Evolutionary conservation across 495 filamentous ascomycete genomes (phyloP).

Genomic region (Penicillium coprophilum): DNA sequence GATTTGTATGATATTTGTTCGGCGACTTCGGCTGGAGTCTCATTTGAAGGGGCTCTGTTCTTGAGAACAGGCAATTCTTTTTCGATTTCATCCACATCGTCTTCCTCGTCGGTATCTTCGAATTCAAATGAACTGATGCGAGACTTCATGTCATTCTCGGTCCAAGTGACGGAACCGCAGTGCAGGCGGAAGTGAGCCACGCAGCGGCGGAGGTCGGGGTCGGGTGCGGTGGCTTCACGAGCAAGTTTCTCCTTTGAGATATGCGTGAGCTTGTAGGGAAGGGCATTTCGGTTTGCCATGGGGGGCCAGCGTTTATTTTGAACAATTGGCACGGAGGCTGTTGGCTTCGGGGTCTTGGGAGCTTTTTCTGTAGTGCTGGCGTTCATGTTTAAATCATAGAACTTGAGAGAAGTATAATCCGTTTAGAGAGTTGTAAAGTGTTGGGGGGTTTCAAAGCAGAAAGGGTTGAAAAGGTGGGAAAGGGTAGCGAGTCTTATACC

Average conservation of each 20-base stretch:
- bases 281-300: constrained; percentile 42
- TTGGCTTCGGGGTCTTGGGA: constrained; percentile 21
- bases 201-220: constrained; percentile 45
- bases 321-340: constrained; percentile 23
- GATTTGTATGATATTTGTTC: constrained; percentile 9
- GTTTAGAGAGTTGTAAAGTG: not conserved
- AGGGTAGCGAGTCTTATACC: constrained; percentile 19
- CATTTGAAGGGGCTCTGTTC: constrained; percentile 1
- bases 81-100: constrained; percentile 28
- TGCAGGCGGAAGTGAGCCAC: constrained; percentile 45
- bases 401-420: no score
- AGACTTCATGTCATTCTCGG: constrained; percentile 45
- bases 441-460: constrained; percentile 6
- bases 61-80: constrained; percentile 4
- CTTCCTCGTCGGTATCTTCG: constrained; percentile 39
- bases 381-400: constrained; percentile 21
- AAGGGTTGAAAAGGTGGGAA: not conserved
- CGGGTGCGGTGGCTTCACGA: constrained; percentile 42
- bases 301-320: constrained; percentile 44
- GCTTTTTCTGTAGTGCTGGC: constrained; percentile 14
- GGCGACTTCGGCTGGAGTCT: constrained; percentile 13
- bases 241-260: constrained; percentile 45
- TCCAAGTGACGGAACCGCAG: constrained; percentile 40
- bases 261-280: constrained; percentile 45
- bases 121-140: constrained; percentile 46